Evolutionary conservation across 202 grass and related monocot species (phyloP), one percentile per base, ranked within the genome.

Genomic region (Carex arenaria): DNA sequence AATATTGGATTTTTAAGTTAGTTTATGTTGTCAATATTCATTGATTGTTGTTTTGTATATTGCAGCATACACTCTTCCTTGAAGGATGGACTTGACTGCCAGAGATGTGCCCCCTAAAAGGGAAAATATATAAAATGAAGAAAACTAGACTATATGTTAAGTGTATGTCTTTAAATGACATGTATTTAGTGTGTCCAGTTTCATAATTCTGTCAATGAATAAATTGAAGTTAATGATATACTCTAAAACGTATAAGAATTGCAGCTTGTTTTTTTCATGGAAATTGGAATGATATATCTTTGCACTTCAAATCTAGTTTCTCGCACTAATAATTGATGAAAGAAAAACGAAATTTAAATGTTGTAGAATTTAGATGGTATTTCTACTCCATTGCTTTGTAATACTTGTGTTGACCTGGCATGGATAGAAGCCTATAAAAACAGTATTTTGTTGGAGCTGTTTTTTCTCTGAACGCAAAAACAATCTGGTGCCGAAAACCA

Each of bases 21-120:
- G 40, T 91, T 83, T 65, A 52, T 42, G 15, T 82, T 62, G 8
- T 83, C 10, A 69, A 62, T 87, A 80, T 76, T 34, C 5, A 56
- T 70, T 78, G 56, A 43, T 80, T 26, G 47, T 30, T 53, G 45
- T 55, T 80, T 80, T 23, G 31, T 62, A 11, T 55, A 63, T 49
- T 80, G 76, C 87, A 93, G 90, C 84, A 52, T 91, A 93, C 69
- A 93, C 83, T 23, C 85, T 96, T 62, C 93, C 93, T 66, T 91
- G 85, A 96, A 49, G 62, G 85, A 79, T 36, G 19, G 28, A 82
- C 10, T 49, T 2, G 7, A 73, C 32, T 45, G 84, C 23, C 61
- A 28, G 7, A 69, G 9, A 55, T 49, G 47, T 8, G 5, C 19
- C 53, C 3, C 53, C n/a, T 52, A 51, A 30, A 28, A 65, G 43